phyloP scores from a whole-genome alignment of 768 basidiomycete species.

The Erythrobasidium yunnanense region DNA sequence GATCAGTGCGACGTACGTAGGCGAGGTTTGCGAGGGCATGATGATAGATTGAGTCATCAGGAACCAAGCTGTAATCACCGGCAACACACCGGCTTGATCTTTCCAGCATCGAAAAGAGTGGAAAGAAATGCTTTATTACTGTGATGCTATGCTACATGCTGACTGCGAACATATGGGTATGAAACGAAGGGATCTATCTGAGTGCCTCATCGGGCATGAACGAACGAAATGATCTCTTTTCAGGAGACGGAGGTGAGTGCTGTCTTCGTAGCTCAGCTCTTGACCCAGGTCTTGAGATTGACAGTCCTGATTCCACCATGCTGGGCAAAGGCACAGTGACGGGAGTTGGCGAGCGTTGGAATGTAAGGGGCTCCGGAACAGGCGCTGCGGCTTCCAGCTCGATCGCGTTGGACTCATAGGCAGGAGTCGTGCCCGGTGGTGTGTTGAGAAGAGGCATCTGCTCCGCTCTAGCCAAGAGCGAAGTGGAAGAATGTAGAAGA shows the following conservation, averaged over 20 bases:
- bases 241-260: neutral
- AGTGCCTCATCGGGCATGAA: neutral
- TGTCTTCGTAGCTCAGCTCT: no score
- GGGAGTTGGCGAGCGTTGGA: constrained; percentile 11
- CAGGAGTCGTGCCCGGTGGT: neutral
- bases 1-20: neutral
- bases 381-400: neutral
- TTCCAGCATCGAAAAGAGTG: neutral
- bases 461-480: neutral
- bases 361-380: constrained; percentile 6
- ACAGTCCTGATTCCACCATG: constrained; percentile 19
- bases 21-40: neutral
- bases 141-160: neutral
- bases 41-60: neutral
- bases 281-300: constrained; percentile 27
- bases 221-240: neutral
- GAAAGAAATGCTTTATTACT: neutral
- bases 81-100: neutral
- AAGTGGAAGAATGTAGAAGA: constrained; percentile 4
- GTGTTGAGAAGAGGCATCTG: neutral
- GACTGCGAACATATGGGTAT: neutral
- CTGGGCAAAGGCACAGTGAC: constrained; percentile 14
- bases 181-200: neutral
- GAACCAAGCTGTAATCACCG: neutral
- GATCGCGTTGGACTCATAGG: neutral